Base-by-base conservation (phyloP, 306 rosid species). In the Crotalaria pallida region DNA sequence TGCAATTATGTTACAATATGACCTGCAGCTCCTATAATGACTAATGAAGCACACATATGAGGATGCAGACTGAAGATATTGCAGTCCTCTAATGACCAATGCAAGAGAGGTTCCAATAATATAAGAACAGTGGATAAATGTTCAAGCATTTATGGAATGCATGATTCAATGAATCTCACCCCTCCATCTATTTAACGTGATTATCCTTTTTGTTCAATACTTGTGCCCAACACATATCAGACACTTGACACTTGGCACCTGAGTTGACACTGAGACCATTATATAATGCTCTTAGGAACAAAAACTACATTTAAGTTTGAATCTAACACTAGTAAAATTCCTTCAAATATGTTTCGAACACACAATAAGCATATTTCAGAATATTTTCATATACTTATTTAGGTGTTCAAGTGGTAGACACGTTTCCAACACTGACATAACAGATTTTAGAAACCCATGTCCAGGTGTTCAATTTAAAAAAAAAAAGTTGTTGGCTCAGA, bases 31-130 rank as follows among this genome's bases (percentile, higher is more conserved):
- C 36, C n/a, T n/a, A n/a, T n/a, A n/a, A n/a, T n/a, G n/a, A n/a
- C n/a, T n/a, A 33, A 31, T 13, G 48, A 16, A 11, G 10, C 24
- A 67, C 17, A n/a, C 15, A 18, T 7, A 67, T n/a, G 40, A 47
- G 55, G 45, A 57, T 59, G 53, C 58, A 45, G 62, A 60, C 53
- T 73, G 8, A 61, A 73, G 50, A 65, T 13, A 44, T 19, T 26
- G 72, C 26, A 61, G 50, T 68, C 23, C 52, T 72, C 51, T 50
- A 23, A 50, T 38, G 58, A 40, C 10, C n/a, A 48, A 21, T 62
- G 24, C 34, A 22, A 68, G 15, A 61, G 58, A 0, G 2, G 44
- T 22, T 43, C 59, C 36, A 15, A 45, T 55, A 26, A 45, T 43
- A 53, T 38, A 33, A 77, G 11, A 59, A 49, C 10, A 52, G 41